These are phyloP conservation scores for Triangularia verruculosa DNA, from an alignment of 2,329 filamentous ascomycete genomes.

Conservation along the genomic window DNA sequence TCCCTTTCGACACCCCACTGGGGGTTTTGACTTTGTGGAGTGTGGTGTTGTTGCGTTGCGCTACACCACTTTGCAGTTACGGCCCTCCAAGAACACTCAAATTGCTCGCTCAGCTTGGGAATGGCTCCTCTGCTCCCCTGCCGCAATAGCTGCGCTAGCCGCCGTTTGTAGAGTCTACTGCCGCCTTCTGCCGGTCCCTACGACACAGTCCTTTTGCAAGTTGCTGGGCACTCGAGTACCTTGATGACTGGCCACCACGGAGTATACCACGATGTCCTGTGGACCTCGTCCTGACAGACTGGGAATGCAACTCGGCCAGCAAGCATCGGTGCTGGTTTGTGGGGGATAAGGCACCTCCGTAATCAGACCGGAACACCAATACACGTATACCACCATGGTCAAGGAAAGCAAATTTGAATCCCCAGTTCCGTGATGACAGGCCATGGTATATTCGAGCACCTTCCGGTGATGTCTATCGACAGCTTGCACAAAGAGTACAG, in stretches of 20 bases:
- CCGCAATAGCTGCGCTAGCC: conserved; percentile 13
- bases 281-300: not conserved
- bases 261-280: conserved; percentile 10
- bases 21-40: conserved; percentile 14
- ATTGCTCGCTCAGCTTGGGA: conserved; percentile 2
- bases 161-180: conserved; percentile 20
- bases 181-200: conserved; percentile 25
- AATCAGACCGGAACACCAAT: not conserved
- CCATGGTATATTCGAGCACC: not conserved
- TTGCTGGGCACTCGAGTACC: not conserved
- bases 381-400: not conserved
- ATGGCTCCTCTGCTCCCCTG: conserved; percentile 1
- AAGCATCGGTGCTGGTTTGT: not conserved
- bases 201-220: not conserved
- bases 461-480: not conserved
- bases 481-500: not conserved
- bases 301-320: not conserved
- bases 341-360: not conserved
- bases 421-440: not conserved
- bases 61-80: not conserved
- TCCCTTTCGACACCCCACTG: conserved; percentile 4
- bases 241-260: conserved; percentile 8
- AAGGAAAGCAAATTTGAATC: not conserved
- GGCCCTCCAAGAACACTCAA: not conserved
- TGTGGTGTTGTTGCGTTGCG: conserved; percentile 12